Base-by-base conservation (phyloP, 2,329 filamentous ascomycete genomes). In the Periconia digitata region DNA sequence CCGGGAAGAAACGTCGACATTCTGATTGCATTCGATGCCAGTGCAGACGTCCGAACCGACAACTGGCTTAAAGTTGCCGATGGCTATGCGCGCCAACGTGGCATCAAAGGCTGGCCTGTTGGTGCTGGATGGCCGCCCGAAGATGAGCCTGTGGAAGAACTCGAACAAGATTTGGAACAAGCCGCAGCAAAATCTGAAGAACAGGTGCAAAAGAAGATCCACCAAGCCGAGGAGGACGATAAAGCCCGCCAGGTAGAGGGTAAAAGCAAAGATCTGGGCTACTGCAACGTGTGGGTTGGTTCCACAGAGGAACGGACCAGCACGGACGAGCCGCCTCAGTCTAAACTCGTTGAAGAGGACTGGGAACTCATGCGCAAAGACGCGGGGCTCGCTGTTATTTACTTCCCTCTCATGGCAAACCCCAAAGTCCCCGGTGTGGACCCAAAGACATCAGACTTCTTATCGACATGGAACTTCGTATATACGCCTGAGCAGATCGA, bases 401-500 rank as follows among this genome's bases (percentile, higher is more conserved):
- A 99, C 73, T 86, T 96, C 62, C 94, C 94, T 0, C 86, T 96
- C 53, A 77, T 97, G 13, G 83, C 87, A 22, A 97, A 99, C 67
- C 81, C 86, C 0, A 86, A 87, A 51, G 86, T 90, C 0, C 81
- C 85, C 0, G 88, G 84, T 37, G 86, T 97, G n/a, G 87, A 96
- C 58, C 94, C 94, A 0, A 85, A 85, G 20, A 83, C 81, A 2
- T 88, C 84, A 44, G 90, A 96, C 51, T 97, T 91, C 72, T 84
- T 97, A 76, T 90, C 85, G 58, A 99, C 94, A 0, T 99, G 94
- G 94, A 99, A 99, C 67, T 97, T 97, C 67, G 85, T 96, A 23
- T 99, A 97, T 70, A 95, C 89, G 2, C 86, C 91, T 0, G 86
- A 94, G 48, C 87, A 99, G 70, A 85, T 99, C 44, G 92, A 97